Evolutionary conservation across 129 eudicot genomes (phyloP).

Genomic region (Flaveria bidentis): DNA sequence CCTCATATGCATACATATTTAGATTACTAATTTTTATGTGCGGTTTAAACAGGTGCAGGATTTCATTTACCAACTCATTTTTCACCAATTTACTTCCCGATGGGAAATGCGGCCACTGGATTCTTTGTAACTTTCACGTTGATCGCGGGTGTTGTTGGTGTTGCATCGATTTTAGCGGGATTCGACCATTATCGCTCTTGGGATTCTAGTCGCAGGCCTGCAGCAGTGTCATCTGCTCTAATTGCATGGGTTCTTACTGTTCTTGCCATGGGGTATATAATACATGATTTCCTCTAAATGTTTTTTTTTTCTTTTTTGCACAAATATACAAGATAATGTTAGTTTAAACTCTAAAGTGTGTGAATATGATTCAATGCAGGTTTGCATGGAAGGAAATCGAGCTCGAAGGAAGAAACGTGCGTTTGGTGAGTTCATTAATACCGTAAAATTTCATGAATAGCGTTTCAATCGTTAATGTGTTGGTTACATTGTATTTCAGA

Average conservation of each 20-base stretch:
- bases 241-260: slow-evolving; percentile 82
- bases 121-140: slow-evolving; percentile 70
- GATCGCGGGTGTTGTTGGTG: slow-evolving; percentile 87
- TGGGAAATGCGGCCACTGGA: slow-evolving; percentile 94
- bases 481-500: slow-evolving; percentile 40
- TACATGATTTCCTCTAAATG: neutral
- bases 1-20: neutral
- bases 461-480: neutral
- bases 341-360: neutral
- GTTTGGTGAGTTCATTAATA: slow-evolving; percentile 53
- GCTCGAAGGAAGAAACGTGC: slow-evolving; percentile 59
- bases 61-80: slow-evolving; percentile 75
- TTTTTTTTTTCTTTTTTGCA: neutral
- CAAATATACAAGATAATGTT: neutral
- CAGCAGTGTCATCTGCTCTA: slow-evolving; percentile 75
- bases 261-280: slow-evolving; percentile 88
- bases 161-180: slow-evolving; percentile 78
- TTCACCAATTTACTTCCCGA: slow-evolving; percentile 86
- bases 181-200: slow-evolving; percentile 59
- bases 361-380: slow-evolving; percentile 36
- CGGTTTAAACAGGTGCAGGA: slow-evolving; percentile 55
- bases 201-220: slow-evolving; percentile 61
- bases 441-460: neutral
- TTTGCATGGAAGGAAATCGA: slow-evolving; percentile 91
- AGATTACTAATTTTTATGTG: neutral